A percentile compares a stretch with the other conserved stretches of the same genome.
These are phyloP conservation scores for Ascochyta viciae-villosae DNA, from an alignment of 2,329 filamentous ascomycete species.

Conservation along the genomic window DNA sequence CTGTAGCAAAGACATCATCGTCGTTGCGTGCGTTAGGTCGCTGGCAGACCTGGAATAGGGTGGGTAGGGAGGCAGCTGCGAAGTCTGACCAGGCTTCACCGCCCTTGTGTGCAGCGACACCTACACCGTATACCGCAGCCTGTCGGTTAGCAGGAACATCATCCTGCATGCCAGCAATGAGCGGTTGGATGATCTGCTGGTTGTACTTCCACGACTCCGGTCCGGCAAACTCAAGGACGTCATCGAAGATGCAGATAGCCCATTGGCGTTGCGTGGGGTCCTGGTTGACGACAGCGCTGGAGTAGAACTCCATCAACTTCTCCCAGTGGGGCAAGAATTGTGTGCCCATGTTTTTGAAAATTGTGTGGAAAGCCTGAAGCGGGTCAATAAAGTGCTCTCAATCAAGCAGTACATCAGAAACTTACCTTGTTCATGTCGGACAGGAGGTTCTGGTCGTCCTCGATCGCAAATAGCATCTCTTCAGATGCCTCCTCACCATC, in stretches of 20 bases:
- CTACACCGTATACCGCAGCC: conserved; percentile 94
- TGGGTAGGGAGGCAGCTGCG: conserved; percentile 77
- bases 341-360: conserved; percentile 94
- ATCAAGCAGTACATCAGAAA: conserved; percentile 66
- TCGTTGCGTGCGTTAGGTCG: conserved; percentile 83
- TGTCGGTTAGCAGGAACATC: conserved; percentile 89
- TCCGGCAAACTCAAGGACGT: conserved; percentile 96
- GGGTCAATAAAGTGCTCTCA: conserved; percentile 95
- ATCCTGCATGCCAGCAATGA: conserved; percentile 86
- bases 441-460: conserved; percentile 94
- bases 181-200: conserved; percentile 83
- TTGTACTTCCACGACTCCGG: conserved; percentile 86
- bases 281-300: conserved; percentile 77
- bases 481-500: conserved; percentile 91
- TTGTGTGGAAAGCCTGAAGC: conserved; percentile 99
- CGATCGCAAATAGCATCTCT: conserved; percentile 86
- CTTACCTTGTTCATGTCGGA: conserved; percentile 94
- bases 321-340: conserved; percentile 90
- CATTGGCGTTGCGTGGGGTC: conserved; percentile 96
- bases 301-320: conserved; percentile 82
- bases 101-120: conserved; percentile 92
- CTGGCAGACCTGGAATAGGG: conserved; percentile 83
- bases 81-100: conserved; percentile 89
- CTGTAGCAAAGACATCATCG: conserved; percentile 95
- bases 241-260: conserved; percentile 99